Evolutionary conservation across 2,329 filamentous ascomycete genomes (phyloP).

Genomic region (Stachybotrys echinatus): DNA sequence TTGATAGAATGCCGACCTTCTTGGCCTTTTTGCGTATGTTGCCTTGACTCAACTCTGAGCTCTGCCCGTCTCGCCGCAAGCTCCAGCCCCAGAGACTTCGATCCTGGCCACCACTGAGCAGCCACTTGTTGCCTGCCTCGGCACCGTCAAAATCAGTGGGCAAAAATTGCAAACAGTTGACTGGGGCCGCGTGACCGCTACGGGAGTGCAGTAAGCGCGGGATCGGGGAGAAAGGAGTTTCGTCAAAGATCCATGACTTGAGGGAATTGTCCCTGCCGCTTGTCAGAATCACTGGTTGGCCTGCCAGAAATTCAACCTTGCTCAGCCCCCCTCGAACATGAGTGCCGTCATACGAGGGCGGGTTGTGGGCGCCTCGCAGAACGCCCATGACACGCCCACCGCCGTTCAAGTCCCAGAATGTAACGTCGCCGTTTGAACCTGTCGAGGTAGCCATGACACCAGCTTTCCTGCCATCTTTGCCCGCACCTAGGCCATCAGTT

Average conservation of each 20-base stretch:
- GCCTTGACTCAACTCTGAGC: constrained; percentile 87
- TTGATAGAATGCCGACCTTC: constrained; percentile 70
- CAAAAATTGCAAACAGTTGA: constrained; percentile 78
- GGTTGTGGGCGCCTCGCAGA: constrained; percentile 81
- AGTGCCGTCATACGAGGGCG: constrained; percentile 51
- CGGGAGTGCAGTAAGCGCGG: constrained; percentile 81
- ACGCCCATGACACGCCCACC: constrained; percentile 83
- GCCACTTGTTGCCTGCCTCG: constrained; percentile 86
- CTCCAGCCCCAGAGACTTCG: constrained; percentile 96
- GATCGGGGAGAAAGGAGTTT: constrained; percentile 80
- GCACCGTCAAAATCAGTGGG: constrained; percentile 85
- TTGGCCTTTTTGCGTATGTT: constrained; percentile 83
- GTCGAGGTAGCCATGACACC: constrained; percentile 95
- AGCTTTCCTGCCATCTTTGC: constrained; percentile 75
- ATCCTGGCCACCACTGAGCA: constrained; percentile 84
- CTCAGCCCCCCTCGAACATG: constrained; percentile 72
- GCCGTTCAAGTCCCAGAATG: constrained; percentile 91
- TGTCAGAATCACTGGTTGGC: constrained; percentile 84
- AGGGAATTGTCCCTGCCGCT: constrained; percentile 90
- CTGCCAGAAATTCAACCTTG: constrained; percentile 81
- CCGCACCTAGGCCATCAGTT: constrained; percentile 82
- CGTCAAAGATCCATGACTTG: constrained; percentile 95
- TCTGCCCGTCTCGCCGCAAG: constrained; percentile 89
- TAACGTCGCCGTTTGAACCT: constrained; percentile 75
- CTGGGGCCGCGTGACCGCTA: constrained; percentile 82